phyloP scores from a whole-genome alignment of 2,329 filamentous ascomycete species.

The Coniella lustricola region DNA sequence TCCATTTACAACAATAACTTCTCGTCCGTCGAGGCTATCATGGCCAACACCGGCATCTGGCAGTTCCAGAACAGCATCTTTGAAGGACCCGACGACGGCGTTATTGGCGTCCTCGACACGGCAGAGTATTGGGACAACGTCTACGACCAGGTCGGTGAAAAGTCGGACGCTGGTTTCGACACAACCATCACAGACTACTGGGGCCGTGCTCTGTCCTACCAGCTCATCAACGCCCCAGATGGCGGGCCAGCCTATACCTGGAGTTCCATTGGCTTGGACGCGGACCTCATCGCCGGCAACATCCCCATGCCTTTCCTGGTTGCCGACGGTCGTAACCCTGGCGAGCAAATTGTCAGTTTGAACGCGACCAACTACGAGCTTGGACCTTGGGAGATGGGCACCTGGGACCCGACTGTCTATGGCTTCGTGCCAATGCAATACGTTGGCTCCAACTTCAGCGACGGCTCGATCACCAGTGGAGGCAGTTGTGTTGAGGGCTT shows the following conservation, averaged over 20 bases:
- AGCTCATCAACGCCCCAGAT: slow-evolving; percentile 68
- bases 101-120: slow-evolving; percentile 22
- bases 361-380: slow-evolving; percentile 61
- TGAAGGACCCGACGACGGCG: slow-evolving; percentile 23
- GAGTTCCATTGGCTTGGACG: slow-evolving; percentile 54
- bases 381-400: slow-evolving; percentile 59
- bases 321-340: slow-evolving; percentile 40
- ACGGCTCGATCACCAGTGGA: slow-evolving; percentile 45
- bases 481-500: slow-evolving; percentile 68
- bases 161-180: slow-evolving; percentile 56
- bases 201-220: slow-evolving; percentile 79
- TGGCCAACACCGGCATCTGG: slow-evolving; percentile 34
- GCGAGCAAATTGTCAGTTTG: slow-evolving; percentile 35
- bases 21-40: slow-evolving; percentile 55
- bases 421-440: slow-evolving; percentile 56
- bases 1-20: slow-evolving; percentile 82
- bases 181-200: slow-evolving; percentile 82
- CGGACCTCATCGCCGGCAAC: slow-evolving; percentile 34
- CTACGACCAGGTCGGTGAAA: slow-evolving; percentile 48
- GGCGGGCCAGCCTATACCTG: slow-evolving; percentile 75
- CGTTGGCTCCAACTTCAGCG: slow-evolving; percentile 50
- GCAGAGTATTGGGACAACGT: slow-evolving; percentile 54
- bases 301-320: slow-evolving; percentile 44
- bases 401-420: slow-evolving; percentile 51
- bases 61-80: slow-evolving; percentile 30